Evolutionary conservation across 306 rosid genomes (phyloP).

Genomic region (Rosa rugosa): DNA sequence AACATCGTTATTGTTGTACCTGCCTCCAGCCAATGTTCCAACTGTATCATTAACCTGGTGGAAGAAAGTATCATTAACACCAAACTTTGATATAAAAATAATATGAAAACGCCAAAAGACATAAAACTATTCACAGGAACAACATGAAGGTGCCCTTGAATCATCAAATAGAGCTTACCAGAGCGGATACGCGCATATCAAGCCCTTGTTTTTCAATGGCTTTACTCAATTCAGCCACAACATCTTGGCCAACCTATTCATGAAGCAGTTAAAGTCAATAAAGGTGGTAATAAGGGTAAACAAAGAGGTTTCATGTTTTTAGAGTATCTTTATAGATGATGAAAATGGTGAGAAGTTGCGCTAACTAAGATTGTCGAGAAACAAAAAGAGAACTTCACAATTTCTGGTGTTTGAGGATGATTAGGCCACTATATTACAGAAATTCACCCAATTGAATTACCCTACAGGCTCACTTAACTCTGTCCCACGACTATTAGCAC

Average conservation of each 20-base stretch:
- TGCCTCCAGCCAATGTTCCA: constrained; percentile 92
- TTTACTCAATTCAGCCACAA: constrained; percentile 73
- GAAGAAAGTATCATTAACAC: neutral
- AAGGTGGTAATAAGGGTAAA: neutral
- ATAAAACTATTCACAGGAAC: neutral
- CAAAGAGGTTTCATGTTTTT: neutral
- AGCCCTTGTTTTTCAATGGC: constrained; percentile 72
- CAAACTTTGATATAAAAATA: neutral
- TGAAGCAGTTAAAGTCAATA: constrained; percentile 8
- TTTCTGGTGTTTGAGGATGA: neutral
- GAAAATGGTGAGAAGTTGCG: neutral
- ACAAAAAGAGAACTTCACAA: neutral
- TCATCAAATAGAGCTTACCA: constrained; percentile 40
- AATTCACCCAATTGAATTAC: neutral
- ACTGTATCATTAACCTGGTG: constrained; percentile 88
- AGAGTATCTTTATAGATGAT: neutral
- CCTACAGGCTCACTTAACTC: neutral
- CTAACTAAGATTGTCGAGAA: neutral
- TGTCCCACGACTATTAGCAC: neutral
- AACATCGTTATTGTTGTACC: constrained; percentile 71
- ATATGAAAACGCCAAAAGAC: constrained; percentile 1
- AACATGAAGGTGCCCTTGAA: neutral
- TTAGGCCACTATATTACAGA: neutral
- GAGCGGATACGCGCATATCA: constrained; percentile 87
- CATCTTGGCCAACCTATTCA: constrained; percentile 90